Conservation (phyloP, 768 basidiomycete genomes). For the Boletus bicolor region DNA sequence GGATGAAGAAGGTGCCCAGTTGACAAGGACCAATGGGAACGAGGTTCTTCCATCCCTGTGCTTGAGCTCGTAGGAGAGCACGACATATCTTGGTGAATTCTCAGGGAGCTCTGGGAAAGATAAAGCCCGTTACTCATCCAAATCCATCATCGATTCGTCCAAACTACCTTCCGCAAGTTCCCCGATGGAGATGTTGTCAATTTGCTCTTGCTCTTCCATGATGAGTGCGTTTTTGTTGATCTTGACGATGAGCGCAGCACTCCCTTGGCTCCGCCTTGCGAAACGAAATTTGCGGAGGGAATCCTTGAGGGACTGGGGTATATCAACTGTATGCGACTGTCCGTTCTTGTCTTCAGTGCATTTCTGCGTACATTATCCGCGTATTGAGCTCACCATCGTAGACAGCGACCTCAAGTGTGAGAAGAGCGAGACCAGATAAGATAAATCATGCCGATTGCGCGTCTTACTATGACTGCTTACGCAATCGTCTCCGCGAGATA, state of each 20-base stretch:
- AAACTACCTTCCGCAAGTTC: constrained; percentile 81
- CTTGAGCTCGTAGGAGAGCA: constrained; percentile 78
- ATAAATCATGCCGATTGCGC: background rate
- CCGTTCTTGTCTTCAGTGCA: background rate
- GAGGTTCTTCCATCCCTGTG: constrained; percentile 82
- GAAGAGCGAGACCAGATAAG: background rate
- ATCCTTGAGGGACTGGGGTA: constrained; percentile 74
- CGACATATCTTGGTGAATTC: constrained; percentile 80
- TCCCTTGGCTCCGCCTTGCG: constrained; percentile 57
- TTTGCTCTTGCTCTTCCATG: constrained; percentile 83
- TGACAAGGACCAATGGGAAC: constrained; percentile 80
- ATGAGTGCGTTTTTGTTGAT: constrained; percentile 79
- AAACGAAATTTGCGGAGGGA: constrained; percentile 83
- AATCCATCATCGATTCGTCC: background rate
- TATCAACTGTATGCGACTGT: constrained; percentile 67
- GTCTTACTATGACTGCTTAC: background rate
- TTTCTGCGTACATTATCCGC: background rate
- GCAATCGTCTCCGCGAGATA: background rate
- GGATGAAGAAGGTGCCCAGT: constrained; percentile 80
- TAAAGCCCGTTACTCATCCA: background rate
- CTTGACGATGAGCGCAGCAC: constrained; percentile 83
- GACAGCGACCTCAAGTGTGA: background rate
- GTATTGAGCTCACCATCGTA: constrained; percentile 23
- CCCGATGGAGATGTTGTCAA: constrained; percentile 71
- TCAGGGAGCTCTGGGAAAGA: constrained; percentile 71